Evolutionary conservation across 306 rosid species (phyloP).

Genomic region (Lupinus albus): DNA sequence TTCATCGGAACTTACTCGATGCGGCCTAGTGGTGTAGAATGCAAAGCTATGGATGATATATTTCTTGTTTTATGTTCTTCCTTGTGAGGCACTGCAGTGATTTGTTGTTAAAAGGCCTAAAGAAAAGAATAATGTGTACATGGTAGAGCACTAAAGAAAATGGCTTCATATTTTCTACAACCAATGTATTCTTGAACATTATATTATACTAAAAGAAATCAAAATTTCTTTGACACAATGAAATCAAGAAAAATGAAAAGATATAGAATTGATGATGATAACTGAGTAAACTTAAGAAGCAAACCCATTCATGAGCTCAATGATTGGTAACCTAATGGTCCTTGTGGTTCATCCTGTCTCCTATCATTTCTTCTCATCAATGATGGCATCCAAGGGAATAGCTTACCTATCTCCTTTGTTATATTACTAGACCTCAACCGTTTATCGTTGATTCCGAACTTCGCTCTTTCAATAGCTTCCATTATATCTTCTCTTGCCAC

Average conservation of each 20-base stretch:
- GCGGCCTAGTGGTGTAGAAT: too few species aligned
- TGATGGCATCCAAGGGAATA: conserved; percentile 93
- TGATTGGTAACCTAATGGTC: conserved; percentile 85
- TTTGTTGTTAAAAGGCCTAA: too few species aligned
- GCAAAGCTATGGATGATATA: too few species aligned
- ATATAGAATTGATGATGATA: neutral
- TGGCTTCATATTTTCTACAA: neutral
- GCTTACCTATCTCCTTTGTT: conserved; percentile 73
- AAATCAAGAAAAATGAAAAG: conserved; percentile 24
- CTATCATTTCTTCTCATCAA: conserved; percentile 61
- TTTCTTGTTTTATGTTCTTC: too few species aligned
- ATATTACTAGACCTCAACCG: conserved; percentile 54
- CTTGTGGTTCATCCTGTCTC: conserved; percentile 56
- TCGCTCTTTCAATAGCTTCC: conserved; percentile 96
- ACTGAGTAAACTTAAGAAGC: neutral
- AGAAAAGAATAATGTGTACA: too few species aligned
- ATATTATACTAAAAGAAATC: conserved; percentile 2
- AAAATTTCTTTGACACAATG: conserved; percentile 27
- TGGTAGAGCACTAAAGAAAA: too few species aligned
- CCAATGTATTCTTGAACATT: conserved; percentile 12
- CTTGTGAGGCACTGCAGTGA: too few species aligned
- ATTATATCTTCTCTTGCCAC: conserved; percentile 85
- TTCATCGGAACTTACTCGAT: too few species aligned
- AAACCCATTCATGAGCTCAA: conserved; percentile 55
- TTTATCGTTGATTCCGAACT: conserved; percentile 77